Base-by-base conservation (phyloP, 805 yeast genomes). In the Kuraishia piskuri region DNA sequence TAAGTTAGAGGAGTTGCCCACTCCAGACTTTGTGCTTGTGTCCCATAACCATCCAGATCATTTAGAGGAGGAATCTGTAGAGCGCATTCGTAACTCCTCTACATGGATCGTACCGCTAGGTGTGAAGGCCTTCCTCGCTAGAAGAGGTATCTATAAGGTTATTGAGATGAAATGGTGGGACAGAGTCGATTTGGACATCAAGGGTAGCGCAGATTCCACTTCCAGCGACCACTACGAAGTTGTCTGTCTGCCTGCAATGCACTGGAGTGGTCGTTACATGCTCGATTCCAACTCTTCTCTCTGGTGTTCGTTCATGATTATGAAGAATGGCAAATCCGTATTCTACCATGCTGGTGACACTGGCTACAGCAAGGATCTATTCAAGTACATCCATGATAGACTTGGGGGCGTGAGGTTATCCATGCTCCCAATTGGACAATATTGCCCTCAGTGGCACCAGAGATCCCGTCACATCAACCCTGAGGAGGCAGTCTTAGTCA, bases 21-120 rank as follows among this genome's bases (percentile, higher is more conserved):
- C 71, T 46, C 86, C 90, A 0, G 83, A 89, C 57, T 80, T 84
- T 53, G 83, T 90, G 0, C 63, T 92, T 21, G 96, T 92, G 0
- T 86, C 95, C 1, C 98, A 92, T 65, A 91, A 92, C 64, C 98
- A 92, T 63, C 98, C 97, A 1, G 98, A 92, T 67, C 98, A 92
- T 69, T 69, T 92, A 48, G 98, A 92, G 61, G 71, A 78, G 53
- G 80, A 74, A 26, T 72, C 87, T 9, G 79, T 83, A 17, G 63
- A 68, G 45, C 59, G 71, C 50, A 68, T 85, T n/a, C 84, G 87
- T 12, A 84, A 88, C 58, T 58, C 67, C 2, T 73, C 86, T 1
- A 73, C 79, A 1, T 92, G 98, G 97, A 76, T 92, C 9, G 96
- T 91, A 0, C 98, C 98, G 0, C 61, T 78, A 20, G 98, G 98